phyloP scores from a whole-genome alignment of 116 monocot genomes.

The Papilionanthe hybrid region DNA sequence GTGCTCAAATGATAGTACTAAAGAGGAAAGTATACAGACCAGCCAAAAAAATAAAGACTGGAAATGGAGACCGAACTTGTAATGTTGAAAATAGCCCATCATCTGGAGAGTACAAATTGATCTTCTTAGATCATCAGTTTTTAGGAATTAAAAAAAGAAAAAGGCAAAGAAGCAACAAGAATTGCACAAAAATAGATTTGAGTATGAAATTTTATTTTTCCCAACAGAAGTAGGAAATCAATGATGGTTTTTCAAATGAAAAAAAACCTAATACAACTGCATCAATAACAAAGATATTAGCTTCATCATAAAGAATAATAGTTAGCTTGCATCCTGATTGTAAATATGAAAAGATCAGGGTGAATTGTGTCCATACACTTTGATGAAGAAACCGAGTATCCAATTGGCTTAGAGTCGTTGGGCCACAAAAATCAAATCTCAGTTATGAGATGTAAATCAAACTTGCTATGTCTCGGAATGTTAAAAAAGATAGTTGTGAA shows the following conservation, averaged over 20 bases:
- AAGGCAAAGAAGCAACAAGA: not conserved
- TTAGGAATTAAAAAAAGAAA: not conserved
- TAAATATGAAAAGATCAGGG: not conserved
- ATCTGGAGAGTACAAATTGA: constrained; percentile 53
- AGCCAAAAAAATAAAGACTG: constrained; percentile 90
- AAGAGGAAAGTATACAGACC: constrained; percentile 34
- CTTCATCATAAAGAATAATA: not conserved
- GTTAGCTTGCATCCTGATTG: not conserved
- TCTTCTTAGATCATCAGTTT: not conserved
- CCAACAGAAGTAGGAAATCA: not conserved
- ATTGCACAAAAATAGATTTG: not conserved
- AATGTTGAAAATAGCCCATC: constrained; percentile 90
- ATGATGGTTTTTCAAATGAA: not conserved
- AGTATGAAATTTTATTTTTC: not conserved
- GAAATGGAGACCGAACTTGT: constrained; percentile 80
- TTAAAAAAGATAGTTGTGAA: not conserved
- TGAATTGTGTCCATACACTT: not conserved
- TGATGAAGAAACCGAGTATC: not conserved
- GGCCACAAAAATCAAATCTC: not conserved
- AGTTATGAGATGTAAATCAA: not conserved
- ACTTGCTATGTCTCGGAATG: not conserved
- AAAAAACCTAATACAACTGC: not conserved
- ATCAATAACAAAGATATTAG: not conserved
- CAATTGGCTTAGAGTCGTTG: not conserved
- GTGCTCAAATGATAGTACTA: not conserved